Base-by-base conservation (phyloP, 2,329 filamentous ascomycete genomes). In the Fusarium siculi region DNA sequence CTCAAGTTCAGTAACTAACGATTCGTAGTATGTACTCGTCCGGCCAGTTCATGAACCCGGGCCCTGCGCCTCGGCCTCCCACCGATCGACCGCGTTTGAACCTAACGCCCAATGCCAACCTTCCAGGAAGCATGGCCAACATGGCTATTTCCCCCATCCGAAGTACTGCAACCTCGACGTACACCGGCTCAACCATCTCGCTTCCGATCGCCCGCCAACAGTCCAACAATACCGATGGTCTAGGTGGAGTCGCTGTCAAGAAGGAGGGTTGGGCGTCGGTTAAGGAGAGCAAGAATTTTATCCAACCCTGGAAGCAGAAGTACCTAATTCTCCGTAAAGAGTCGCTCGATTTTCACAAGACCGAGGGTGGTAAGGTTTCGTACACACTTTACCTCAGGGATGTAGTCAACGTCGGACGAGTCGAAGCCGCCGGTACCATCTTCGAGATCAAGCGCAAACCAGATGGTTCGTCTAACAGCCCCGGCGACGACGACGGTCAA, bases 331-430 rank as follows among this genome's bases (percentile, higher is more conserved):
- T 99, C 74, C 92, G 96, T 80, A 97, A 98, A 82, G 95, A 95
- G 79, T 93, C 94, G 67, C 89, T 99, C 46, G 96, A 98, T 79
- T 98, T 99, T 79, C 90, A 97, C 85, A 99, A 98, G 85, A 93
- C 90, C 70, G 94, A 97, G 80, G 93, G 92, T 63, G 92, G 93
- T 76, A 97, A 97, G 82, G 88, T 96, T 55, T 91, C 93, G n/a
- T 92, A 95, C 81, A 93, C 93, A 30, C 92, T 98, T 75, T 90
- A 91, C 68, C 87, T 99, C 56, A 93, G 93, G 74, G 95, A 97
- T 78, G 94, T 99, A 40, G 92, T 95, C 72, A 94, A 94, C 72
- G 95, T 99, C 61, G 93, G 94, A 71, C 91, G 96, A 74, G 96
- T 97, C 44, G 96, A 99, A 82, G 92, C 94, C 66, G 93, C 94